These are phyloP conservation scores for Salix purpurea DNA, from an alignment of 345 rosid genomes.

Conservation along the genomic window DNA sequence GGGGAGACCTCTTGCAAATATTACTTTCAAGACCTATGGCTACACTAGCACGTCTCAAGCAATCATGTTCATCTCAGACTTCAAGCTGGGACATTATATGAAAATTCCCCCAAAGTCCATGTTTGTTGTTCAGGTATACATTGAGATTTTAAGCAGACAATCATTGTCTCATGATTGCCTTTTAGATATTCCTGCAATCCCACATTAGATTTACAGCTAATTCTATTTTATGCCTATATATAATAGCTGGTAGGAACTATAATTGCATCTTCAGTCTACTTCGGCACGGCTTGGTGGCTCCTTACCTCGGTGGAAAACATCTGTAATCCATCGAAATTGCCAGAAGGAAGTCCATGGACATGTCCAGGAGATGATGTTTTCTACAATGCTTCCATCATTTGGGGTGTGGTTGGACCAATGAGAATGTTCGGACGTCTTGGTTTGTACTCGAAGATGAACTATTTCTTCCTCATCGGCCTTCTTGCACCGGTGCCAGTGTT, in stretches of 20 bases:
- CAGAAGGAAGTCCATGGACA: slow-evolving; percentile 51
- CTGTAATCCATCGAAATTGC: slow-evolving; percentile 31
- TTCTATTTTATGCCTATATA: background rate
- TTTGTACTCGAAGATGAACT: slow-evolving; percentile 43
- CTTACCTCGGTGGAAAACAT: slow-evolving; percentile 38
- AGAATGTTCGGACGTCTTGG: slow-evolving; percentile 46
- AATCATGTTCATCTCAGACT: slow-evolving; percentile 42
- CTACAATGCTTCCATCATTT: slow-evolving; percentile 56
- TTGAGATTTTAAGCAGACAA: background rate
- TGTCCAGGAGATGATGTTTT: slow-evolving; percentile 43
- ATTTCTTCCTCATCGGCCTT: slow-evolving; percentile 48
- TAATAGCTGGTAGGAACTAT: slow-evolving; percentile 39
- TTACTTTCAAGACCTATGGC: slow-evolving; percentile 50
- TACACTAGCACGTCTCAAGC: slow-evolving; percentile 41
- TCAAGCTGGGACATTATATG: slow-evolving; percentile 62
- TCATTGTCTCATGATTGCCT: background rate
- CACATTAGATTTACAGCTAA: background rate
- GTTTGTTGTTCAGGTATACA: slow-evolving; percentile 47
- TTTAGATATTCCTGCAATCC: background rate
- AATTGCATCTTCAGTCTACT: slow-evolving; percentile 40
- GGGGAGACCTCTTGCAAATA: slow-evolving; percentile 50
- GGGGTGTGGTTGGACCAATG: slow-evolving; percentile 54
- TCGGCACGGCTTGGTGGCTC: slow-evolving; percentile 53
- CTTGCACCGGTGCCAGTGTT: slow-evolving; percentile 44
- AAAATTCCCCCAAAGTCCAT: slow-evolving; percentile 57